Evolutionary conservation across 2,329 filamentous ascomycete genomes (phyloP), one percentile per base, ranked within the genome.

Genomic region (Metarhizium humberi): DNA sequence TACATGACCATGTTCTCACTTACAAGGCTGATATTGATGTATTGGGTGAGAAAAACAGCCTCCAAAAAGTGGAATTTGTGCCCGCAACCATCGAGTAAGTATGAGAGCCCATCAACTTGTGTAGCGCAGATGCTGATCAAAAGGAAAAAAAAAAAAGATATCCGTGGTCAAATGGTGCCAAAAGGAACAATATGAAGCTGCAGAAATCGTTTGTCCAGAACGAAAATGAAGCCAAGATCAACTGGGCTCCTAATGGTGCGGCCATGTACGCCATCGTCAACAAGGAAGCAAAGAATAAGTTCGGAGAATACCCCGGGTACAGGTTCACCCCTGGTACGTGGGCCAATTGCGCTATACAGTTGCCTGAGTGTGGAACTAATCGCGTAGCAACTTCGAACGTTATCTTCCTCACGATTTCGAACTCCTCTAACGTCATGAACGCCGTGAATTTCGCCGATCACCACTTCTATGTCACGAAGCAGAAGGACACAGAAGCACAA

Each of bases 1-100:
- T 80, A 71, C 79, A 82, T 63, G 77, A 80, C 63, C 79, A 82
- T 59, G 76, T 81, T 1, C 61, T 81, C 42, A 80, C 77, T 59
- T 81, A 75, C 69, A 81, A 81, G 61, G 73, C 72, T 48, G 79
- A 81, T 63, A 69, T 81, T 29, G 78, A 81, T 59, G 72, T 81
- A 36, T 66, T 73, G 7, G 78, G 76, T 16, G 72, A 68, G 1
- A 65, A 68, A 42, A 81, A 79, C 64, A 75, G 71, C 4, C 62
- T 78, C 49, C 53, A 72, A 55, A 64, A 69, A 32, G 64, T 71
- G 56, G 63, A 63, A 48, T 65, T 70, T 56, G 67, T 70, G 2
- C 67, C 69, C 2, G 58, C 63, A 3, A 61, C 63, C 8, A 61
- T 63, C 42, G 63, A 56, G 1, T 80, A 79, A 62, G 69, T 74